Percentiles rank a stretch among this genome's conserved stretches.
phyloP scores from a whole-genome alignment of 176 grass and related monocot species.

The Typha latifolia region DNA sequence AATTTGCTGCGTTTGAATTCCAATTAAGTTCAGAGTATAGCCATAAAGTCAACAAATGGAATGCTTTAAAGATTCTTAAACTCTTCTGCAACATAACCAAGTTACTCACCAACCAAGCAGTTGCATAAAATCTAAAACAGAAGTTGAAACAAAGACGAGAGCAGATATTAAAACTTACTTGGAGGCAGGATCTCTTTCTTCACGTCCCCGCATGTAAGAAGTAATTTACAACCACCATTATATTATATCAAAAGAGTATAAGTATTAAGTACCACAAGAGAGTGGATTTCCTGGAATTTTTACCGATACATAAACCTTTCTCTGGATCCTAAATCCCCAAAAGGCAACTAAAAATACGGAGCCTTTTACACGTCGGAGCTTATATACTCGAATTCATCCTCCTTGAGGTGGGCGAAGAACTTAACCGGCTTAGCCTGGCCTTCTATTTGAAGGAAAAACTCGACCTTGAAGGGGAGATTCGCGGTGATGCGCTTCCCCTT shows the following conservation, averaged over 20 bases:
- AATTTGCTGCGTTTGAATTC: too few species aligned
- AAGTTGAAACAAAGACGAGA: not conserved
- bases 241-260: not conserved
- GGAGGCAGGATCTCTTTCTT: not conserved
- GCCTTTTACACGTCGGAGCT: not conserved
- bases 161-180: not conserved
- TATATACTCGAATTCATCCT: conserved; percentile 85
- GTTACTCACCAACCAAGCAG: too few species aligned
- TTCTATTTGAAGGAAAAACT: conserved; percentile 48
- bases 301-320: conserved; percentile 11
- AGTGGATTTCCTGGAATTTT: not conserved
- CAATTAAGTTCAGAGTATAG: too few species aligned
- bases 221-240: conserved; percentile 1
- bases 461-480: conserved; percentile 75
- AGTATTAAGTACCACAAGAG: not conserved
- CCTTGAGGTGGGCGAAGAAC: conserved; percentile 79
- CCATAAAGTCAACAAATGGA: too few species aligned
- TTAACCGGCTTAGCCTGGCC: conserved; percentile 52
- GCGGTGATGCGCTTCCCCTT: conserved; percentile 78
- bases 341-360: not conserved
- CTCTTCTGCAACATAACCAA: too few species aligned
- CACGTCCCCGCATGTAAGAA: not conserved
- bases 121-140: too few species aligned
- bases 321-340: conserved; percentile 2
- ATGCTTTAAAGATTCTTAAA: too few species aligned